A percentile compares a stretch with the other conserved stretches of the same genome.
phyloP scores from a whole-genome alignment of 306 rosid species.

The Prunus davidiana region DNA sequence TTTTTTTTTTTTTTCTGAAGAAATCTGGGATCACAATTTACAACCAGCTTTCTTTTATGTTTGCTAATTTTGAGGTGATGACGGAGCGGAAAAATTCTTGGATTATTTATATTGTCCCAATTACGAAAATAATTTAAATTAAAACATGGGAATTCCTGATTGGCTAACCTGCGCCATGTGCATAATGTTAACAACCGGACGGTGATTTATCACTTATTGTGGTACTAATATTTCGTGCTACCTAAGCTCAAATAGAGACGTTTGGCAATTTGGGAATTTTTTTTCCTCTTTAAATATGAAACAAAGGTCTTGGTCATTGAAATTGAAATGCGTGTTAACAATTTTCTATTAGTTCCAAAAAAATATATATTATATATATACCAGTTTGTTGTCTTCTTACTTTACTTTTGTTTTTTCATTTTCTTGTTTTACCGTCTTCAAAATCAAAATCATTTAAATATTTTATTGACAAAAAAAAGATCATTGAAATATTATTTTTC shows the following conservation, averaged over 20 bases:
- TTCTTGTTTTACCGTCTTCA: too few relatives aligned
- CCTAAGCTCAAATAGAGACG: conserved; percentile 14
- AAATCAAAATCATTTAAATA: too few relatives aligned
- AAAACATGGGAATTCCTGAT: conserved; percentile 19
- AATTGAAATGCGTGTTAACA: too few relatives aligned
- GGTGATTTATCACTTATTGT: neutral
- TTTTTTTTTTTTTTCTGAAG: conserved; percentile 4
- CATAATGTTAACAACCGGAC: conserved; percentile 13
- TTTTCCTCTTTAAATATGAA: neutral
- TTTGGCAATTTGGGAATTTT: conserved; percentile 17
- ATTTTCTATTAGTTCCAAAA: too few relatives aligned
- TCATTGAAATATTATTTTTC: too few relatives aligned
- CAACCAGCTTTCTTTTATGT: neutral
- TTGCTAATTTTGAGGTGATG: conserved; percentile 39
- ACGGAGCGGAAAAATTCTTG: conserved; percentile 15
- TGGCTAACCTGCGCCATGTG: conserved; percentile 21
- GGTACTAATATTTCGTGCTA: conserved; percentile 8
- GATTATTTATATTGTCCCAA: conserved; percentile 32
- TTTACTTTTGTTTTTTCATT: too few relatives aligned
- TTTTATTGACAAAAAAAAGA: too few relatives aligned
- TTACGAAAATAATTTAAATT: neutral
- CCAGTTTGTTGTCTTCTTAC: too few relatives aligned
- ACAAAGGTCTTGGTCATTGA: too few relatives aligned
- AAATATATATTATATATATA: too few relatives aligned
- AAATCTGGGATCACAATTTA: conserved; percentile 51